Base-by-base conservation (phyloP, 192 early-diverging fungal species). In the Allomyces macrogynus region DNA sequence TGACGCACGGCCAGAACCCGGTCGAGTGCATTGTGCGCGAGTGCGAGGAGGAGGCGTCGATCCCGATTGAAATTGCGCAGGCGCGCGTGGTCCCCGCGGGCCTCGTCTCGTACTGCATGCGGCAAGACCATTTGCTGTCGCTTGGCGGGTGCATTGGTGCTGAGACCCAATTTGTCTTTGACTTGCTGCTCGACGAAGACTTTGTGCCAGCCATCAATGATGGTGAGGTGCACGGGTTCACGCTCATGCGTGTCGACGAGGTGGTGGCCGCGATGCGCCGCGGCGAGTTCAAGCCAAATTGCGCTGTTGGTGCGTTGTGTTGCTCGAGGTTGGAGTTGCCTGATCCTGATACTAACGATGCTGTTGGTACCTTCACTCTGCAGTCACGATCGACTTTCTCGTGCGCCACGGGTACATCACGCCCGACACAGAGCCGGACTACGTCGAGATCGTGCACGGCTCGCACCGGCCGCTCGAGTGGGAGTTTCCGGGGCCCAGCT, bases 31-130 rank as follows among this genome's bases (percentile, higher is more conserved):
- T 91, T 23, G 65, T 90, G 40, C 91, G 91, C 72, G 95, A 99
- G 68, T 91, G 87, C 68, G 76, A 78, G 57, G 95, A 99, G 73
- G 95, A 99, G 68, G 93, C 86, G 9, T 81, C 81, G 14, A 76
- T 97, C 61, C 76, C 82, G 0, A 32, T 25, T 1, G 62, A 77
- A 3, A 63, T 91, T 26, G 81, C 88, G 8, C 20, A 71, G 20
- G 16, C 12, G 49, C 74, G 72, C n/a, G 78, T 83, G 0, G 27
- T 67, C 8, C 68, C 74, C 14, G 80, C 77, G 0, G 86, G 89
- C 3, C 81, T 77, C 0, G 78, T 96, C 23, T 77, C 86, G 24
- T 93, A 90, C 69, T 89, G 79, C 32, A 78, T 78, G 49, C 49
- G 12, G 49, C 49, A 57, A n/a, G 49, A 57, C 3, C 49, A 57